phyloP scores from a whole-genome alignment of 2,329 filamentous ascomycete species.

The Zarea fungicola region DNA sequence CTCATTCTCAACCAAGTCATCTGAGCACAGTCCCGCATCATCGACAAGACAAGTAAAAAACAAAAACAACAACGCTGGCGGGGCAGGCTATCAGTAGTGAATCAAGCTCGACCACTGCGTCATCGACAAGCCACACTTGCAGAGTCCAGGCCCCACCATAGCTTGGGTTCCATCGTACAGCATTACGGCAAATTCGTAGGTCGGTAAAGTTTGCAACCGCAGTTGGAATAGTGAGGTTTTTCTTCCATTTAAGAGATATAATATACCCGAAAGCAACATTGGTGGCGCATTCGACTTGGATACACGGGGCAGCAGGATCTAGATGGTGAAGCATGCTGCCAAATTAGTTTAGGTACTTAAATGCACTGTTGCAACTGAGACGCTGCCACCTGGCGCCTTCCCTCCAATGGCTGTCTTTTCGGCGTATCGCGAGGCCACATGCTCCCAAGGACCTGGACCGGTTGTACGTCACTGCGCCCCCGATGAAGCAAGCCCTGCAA shows the following conservation, averaged over 20 bases:
- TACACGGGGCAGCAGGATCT: too few species aligned
- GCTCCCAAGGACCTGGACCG: neutral
- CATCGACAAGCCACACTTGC: constrained; percentile 25
- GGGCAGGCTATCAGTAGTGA: constrained; percentile 12
- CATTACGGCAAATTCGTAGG: too few species aligned
- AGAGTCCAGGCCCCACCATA: neutral
- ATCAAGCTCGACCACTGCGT: constrained; percentile 26
- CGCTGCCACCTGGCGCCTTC: too few species aligned
- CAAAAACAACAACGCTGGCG: neutral
- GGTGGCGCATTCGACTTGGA: too few species aligned
- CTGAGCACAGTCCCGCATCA: neutral
- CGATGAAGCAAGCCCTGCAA: neutral
- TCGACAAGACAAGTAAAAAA: neutral
- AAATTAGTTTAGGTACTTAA: too few species aligned
- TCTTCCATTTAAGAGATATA: neutral
- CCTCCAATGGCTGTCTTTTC: neutral
- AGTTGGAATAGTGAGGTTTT: neutral
- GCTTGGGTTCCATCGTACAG: too few species aligned
- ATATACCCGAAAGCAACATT: too few species aligned
- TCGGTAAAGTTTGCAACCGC: too few species aligned
- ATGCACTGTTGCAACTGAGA: neutral
- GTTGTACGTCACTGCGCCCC: constrained; percentile 10
- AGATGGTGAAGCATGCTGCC: too few species aligned
- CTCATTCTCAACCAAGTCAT: too few species aligned
- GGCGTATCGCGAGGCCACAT: constrained; percentile 12